Base-by-base conservation (phyloP, 2,329 filamentous ascomycete genomes). In the Arthrobotrys conoides region DNA sequence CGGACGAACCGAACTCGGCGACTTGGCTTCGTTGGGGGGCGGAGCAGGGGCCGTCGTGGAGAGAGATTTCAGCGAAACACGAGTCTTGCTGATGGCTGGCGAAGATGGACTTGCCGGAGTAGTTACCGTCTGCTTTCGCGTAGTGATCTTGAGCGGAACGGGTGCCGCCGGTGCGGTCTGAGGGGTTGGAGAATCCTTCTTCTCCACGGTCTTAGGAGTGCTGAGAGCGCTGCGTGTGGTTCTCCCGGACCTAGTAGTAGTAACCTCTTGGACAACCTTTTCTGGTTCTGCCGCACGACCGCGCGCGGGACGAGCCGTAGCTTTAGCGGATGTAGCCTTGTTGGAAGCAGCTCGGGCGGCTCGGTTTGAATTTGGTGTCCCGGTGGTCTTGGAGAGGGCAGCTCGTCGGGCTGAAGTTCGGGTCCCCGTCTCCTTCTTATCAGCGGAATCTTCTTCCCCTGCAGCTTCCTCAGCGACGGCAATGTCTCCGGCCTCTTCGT, bases 41-140 rank as follows among this genome's bases (percentile, higher is more conserved):
- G 49, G 70, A 6, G 41, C 63, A 3, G 70, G 61, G 5, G 63
- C 53, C 6, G 59, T 18, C 1, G 68, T 65, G 36, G 75, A 72
- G 1, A 78, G 64, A 14, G 68, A 72, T 48, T 78, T 78, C 22
- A 78, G 20, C 14, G 75, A 78, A 20, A 78, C 75, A 0, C 75
- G 75, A 44, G 75, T 78, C 36, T 78, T 78, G 63, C 75, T 78
- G 36, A 78, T 64, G 5, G 75, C 75, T 4, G 75, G 75, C 12
- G 75, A 78, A 6, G 75, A 78, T 14, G 75, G 75, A 27, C 75
- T 78, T 2, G 75, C 75, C 8, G 68, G 68, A 9, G 75, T 78
- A 46, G 75, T 78, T 16, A 78, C 75, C 5, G 68, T 78, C 33
- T 78, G 75, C 55, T 78, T 78, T 38, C 75, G 44, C 0, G 75